Percentiles rank a stretch among this genome's conserved stretches.
Evolutionary conservation across 495 filamentous ascomycete species (phyloP).

Genomic region (Penicillium tannophilum): DNA sequence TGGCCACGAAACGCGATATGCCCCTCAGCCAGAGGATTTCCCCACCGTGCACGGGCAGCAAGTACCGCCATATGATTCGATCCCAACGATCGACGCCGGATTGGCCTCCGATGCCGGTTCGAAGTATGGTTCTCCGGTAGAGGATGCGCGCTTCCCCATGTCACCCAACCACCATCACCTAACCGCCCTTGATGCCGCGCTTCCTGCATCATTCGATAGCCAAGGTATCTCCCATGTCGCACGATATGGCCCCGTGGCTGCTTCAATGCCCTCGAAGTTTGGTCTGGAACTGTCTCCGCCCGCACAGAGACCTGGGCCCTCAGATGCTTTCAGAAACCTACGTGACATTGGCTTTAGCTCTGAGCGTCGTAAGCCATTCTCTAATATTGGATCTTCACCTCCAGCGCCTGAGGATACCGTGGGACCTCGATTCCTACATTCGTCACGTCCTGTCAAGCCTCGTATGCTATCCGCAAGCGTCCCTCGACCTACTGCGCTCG

Average conservation of each 20-base stretch:
- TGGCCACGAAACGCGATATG: constrained; percentile 47
- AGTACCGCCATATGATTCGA: constrained; percentile 49
- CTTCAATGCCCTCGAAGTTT: constrained; percentile 91
- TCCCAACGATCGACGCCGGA: constrained; percentile 80
- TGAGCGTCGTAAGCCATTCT: constrained; percentile 53
- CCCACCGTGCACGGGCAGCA: constrained; percentile 48
- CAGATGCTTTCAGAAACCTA: constrained; percentile 75
- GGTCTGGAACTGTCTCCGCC: constrained; percentile 79
- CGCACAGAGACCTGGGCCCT: constrained; percentile 53
- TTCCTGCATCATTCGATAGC: constrained; percentile 95
- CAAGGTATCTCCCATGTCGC: constrained; percentile 92
- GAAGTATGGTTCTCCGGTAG: constrained; percentile 84
- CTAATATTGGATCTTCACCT: constrained; percentile 66
- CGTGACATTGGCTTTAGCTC: constrained; percentile 86
- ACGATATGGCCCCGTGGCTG: constrained; percentile 85
- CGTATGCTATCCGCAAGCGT: constrained; percentile 78
- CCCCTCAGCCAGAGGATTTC: constrained; percentile 46
- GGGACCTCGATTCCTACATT: constrained; percentile 78
- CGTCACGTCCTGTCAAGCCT: constrained; percentile 71
- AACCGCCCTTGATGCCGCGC: constrained; percentile 88
- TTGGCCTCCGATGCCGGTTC: constrained; percentile 75
- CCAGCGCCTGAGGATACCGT: constrained; percentile 55
- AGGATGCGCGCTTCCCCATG: constrained; percentile 68
- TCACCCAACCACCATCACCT: constrained; percentile 69
- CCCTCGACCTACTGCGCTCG: constrained; percentile 62